Percentiles rank a stretch among this genome's conserved stretches.
Evolutionary conservation across 73 alveolate species (phyloP).

Genomic region (Paramecium primaurelia): DNA sequence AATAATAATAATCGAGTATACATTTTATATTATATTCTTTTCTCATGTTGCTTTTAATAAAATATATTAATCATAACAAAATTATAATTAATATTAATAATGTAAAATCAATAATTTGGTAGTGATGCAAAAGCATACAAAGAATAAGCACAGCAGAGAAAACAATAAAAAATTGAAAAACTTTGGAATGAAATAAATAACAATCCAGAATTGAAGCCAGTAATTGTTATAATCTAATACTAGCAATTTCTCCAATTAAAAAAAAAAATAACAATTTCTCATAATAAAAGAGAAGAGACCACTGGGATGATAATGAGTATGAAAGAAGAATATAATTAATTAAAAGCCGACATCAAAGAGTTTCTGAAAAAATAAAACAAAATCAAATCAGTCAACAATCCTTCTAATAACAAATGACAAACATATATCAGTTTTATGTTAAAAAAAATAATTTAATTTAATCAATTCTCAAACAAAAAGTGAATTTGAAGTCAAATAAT

Average conservation of each 20-base stretch:
- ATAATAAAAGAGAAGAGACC: not conserved
- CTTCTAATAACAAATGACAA: not conserved
- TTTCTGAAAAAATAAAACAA: conserved; percentile 17
- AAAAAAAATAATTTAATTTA: not conserved
- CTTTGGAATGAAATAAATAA: not conserved
- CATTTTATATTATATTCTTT: no score
- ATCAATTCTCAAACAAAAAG: conserved; percentile 4
- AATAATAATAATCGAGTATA: no score
- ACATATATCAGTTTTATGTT: not conserved
- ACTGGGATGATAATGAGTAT: not conserved
- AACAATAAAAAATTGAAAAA: not conserved
- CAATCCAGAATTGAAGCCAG: not conserved
- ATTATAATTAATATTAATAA: not conserved
- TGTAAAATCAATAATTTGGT: not conserved
- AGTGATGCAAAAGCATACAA: conserved; percentile 5
- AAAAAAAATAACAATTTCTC: not conserved
- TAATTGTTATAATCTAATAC: not conserved
- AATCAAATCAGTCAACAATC: conserved; percentile 5
- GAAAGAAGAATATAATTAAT: not conserved
- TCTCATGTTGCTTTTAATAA: no score
- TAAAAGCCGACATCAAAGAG: conserved; percentile 13
- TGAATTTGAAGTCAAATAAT: not conserved
- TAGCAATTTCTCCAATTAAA: not conserved
- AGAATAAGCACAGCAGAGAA: not conserved
- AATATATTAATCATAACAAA: no score